Base-by-base conservation (phyloP, 306 rosid species). In the peach (Prunus persica) region DNA sequence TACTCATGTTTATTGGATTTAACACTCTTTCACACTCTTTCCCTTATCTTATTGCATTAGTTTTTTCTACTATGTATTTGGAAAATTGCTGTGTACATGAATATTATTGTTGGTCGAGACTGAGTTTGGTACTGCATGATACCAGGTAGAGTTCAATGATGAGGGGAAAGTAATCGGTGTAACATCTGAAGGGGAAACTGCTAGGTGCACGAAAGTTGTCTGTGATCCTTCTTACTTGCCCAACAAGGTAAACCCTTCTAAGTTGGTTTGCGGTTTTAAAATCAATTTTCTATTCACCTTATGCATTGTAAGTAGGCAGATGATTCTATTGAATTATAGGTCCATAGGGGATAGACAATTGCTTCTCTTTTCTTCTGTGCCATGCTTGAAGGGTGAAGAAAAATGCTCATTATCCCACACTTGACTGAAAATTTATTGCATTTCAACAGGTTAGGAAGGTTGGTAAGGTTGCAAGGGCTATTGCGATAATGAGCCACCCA, bases 111-210 rank as follows among this genome's bases (percentile, higher is more conserved):
- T 20, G 5, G 27, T 52, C 51, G 46, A 13, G 57, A 49, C 57
- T 13, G 78, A 61, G 38, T 52, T 52, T 68, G 55, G 60, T 71
- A 65, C 79, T 77, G 57, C 75, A 75, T 78, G 80, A 82, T 90
- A 65, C 74, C 84, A 95, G 98, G 98, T 95, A 11, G 97, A 95
- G 82, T 95, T 88, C 84, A 84, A 95, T 51, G 97, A 82, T 60
- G 92, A 85, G 81, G 98, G 98, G 47, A 84, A 90, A 86, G 97
- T 89, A 81, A 4, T 73, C 51, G 97, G 98, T 80, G 98, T 95
- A 74, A 85, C 98, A n/a, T 95, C 98, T 82, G 97, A 90, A 87
- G 98, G 97, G 65, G 98, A 95, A 84, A 95, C 98, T 83, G 98
- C 97, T 19, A 92, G 61, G 80, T 92, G 98, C 89, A 95, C 87